A percentile compares a stretch with the other conserved stretches of the same genome.
phyloP scores from a whole-genome alignment of 805 yeast species.

The Alloascoidea africana region DNA sequence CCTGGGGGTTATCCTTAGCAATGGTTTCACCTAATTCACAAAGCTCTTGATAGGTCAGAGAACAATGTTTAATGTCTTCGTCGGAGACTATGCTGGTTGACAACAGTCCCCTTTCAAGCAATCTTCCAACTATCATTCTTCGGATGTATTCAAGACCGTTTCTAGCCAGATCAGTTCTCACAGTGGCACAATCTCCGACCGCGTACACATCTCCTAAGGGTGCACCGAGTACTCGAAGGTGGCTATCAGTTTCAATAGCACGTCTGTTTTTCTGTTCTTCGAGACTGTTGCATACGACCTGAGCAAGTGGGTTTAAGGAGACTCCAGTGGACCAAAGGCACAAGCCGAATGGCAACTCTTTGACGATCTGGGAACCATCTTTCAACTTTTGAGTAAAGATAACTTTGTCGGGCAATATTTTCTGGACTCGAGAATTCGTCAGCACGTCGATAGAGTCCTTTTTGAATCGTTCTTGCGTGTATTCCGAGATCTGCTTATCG shows the following conservation, averaged over 20 bases:
- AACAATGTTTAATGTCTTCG: constrained; percentile 33
- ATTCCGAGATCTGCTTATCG: constrained; percentile 47
- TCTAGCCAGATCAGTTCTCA: constrained; percentile 42
- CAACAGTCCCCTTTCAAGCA: constrained; percentile 11
- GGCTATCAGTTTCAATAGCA: constrained; percentile 69
- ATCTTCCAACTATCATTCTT: constrained; percentile 26
- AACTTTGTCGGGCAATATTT: constrained; percentile 40
- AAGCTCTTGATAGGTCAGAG: constrained; percentile 32
- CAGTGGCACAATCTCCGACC: constrained; percentile 58
- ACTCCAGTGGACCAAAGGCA: constrained; percentile 73
- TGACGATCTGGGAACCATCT: constrained; percentile 17
- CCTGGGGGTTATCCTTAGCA: constrained; percentile 37
- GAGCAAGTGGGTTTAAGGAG: constrained; percentile 47
- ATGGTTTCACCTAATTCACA: constrained; percentile 31
- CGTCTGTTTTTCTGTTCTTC: constrained; percentile 41
- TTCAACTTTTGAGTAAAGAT: constrained; percentile 36
- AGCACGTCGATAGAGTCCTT: constrained; percentile 48
- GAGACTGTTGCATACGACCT: constrained; percentile 34
- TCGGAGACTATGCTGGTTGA: constrained; percentile 19
- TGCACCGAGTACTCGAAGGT: constrained; percentile 52
- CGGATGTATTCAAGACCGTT: constrained; percentile 37
- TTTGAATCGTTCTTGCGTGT: constrained; percentile 47
- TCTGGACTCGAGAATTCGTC: constrained; percentile 48
- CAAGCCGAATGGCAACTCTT: constrained; percentile 47
- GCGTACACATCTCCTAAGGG: constrained; percentile 57